Evolutionary conservation across 2,329 filamentous ascomycete genomes (phyloP).

Genomic region (Paecilomyces sp.): DNA sequence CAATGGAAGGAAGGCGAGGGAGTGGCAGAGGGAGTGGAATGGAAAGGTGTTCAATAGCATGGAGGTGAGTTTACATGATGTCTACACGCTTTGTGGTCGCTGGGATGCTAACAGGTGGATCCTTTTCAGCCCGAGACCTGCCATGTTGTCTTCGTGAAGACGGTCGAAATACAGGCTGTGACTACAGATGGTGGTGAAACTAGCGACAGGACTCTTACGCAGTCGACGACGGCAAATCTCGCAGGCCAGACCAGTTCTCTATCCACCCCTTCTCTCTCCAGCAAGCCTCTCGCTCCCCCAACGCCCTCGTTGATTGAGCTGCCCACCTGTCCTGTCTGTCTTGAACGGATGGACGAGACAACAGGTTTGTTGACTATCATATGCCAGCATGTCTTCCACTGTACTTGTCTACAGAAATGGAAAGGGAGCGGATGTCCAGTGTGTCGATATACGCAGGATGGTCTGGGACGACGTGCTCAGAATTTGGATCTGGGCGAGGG

Average conservation of each 20-base stretch:
- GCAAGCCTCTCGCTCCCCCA: conserved; percentile 60
- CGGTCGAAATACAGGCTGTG: conserved; percentile 70
- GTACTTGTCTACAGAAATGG: conserved; percentile 93
- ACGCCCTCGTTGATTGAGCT: conserved; percentile 84
- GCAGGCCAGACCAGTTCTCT: conserved; percentile 25
- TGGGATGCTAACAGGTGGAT: conserved; percentile 9
- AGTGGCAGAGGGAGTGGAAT: conserved; percentile 83
- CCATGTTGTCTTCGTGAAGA: conserved; percentile 90
- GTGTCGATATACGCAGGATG: conserved; percentile 76
- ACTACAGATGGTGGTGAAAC: conserved; percentile 47
- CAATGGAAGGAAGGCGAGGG: conserved; percentile 62
- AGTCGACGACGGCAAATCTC: conserved; percentile 31
- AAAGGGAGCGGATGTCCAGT: conserved; percentile 89
- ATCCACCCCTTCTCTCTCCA: conserved; percentile 42
- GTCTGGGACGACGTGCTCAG: conserved; percentile 39
- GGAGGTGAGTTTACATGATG: conserved; percentile 53
- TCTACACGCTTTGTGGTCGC: conserved; percentile 3
- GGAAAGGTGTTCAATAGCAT: conserved; percentile 88
- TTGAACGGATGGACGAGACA: conserved; percentile 97
- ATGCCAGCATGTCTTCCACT: conserved; percentile 97
- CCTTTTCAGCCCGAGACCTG: conserved; percentile 71
- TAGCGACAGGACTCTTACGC: conserved; percentile 58
- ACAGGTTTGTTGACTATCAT: conserved; percentile 91
- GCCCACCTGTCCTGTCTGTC: conserved; percentile 90
- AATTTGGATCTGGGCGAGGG: conserved; percentile 50